These are phyloP conservation scores for Xylariaceae sp. DNA, from an alignment of 2,329 filamentous ascomycete species.

Conservation along the genomic window DNA sequence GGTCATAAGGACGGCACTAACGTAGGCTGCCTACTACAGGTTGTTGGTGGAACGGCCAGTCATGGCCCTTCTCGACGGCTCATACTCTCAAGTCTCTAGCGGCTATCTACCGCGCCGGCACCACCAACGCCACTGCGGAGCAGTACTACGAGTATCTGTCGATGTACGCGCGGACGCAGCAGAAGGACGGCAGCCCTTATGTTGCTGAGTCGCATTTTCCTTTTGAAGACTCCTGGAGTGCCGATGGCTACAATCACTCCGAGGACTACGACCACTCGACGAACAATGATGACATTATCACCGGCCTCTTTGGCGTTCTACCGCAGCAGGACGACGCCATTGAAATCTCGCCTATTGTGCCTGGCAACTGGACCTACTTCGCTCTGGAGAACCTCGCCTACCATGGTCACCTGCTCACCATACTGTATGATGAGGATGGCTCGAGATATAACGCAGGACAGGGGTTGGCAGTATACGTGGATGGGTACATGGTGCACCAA, in stretches of 20 bases:
- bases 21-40: constrained; percentile 24
- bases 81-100: constrained; percentile 34
- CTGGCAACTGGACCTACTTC: constrained; percentile 30
- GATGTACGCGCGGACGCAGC: constrained; percentile 32
- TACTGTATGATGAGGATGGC: constrained; percentile 33
- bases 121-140: constrained; percentile 26
- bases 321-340: constrained; percentile 30
- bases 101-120: constrained; percentile 25
- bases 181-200: constrained; percentile 33
- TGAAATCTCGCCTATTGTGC: constrained; percentile 31
- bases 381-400: constrained; percentile 35
- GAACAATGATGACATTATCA: constrained; percentile 36
- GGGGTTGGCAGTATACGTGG: constrained; percentile 30
- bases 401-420: constrained; percentile 32
- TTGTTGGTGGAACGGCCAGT: constrained; percentile 37
- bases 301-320: constrained; percentile 33
- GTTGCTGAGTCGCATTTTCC: constrained; percentile 37
- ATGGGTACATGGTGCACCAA: constrained; percentile 25
- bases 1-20: constrained; percentile 5
- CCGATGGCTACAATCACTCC: constrained; percentile 29
- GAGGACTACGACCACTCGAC: constrained; percentile 38
- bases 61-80: constrained; percentile 36
- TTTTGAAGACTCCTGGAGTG: constrained; percentile 27
- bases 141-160: constrained; percentile 30
- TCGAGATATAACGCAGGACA: constrained; percentile 26